These are phyloP conservation scores for Lachnellula suecica DNA, from an alignment of 2,329 filamentous ascomycete species.

Conservation along the genomic window DNA sequence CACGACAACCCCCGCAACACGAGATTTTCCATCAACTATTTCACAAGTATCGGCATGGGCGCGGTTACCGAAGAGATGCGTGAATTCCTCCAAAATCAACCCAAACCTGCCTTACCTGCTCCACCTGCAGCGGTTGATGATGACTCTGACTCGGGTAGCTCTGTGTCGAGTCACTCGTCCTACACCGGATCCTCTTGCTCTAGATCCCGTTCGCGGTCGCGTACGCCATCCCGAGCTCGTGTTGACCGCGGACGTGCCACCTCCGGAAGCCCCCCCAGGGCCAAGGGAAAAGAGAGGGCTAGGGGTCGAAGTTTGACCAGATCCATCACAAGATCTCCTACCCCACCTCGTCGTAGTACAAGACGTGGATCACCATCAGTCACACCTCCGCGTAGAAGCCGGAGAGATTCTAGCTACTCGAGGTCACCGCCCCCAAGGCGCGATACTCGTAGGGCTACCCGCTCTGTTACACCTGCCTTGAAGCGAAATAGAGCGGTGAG, in stretches of 20 bases:
- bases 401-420: constrained; percentile 22
- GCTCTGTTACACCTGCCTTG: constrained; percentile 19
- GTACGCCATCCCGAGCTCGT: constrained; percentile 17
- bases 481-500: constrained; percentile 19
- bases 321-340: constrained; percentile 23
- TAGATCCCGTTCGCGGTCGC: constrained; percentile 32
- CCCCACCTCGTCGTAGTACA: constrained; percentile 16
- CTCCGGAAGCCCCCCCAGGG: constrained; percentile 18
- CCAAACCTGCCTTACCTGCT: constrained; percentile 76
- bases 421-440: constrained; percentile 23
- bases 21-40: constrained; percentile 98
- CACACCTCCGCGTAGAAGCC: constrained; percentile 22
- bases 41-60: constrained; percentile 97
- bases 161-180: constrained; percentile 76
- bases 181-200: constrained; percentile 65
- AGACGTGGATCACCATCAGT: constrained; percentile 18
- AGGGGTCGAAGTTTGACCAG: constrained; percentile 29
- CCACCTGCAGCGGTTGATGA: constrained; percentile 54
- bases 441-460: constrained; percentile 15
- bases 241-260: constrained; percentile 19
- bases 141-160: constrained; percentile 63
- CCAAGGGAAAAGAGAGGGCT: constrained; percentile 15
- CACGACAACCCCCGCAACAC: constrained; percentile 86
- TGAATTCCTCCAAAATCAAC: constrained; percentile 84
- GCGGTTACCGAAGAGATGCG: constrained; percentile 93